Evolutionary conservation across 441 rosid genomes (phyloP).

Genomic region (Gossypium aridum): DNA sequence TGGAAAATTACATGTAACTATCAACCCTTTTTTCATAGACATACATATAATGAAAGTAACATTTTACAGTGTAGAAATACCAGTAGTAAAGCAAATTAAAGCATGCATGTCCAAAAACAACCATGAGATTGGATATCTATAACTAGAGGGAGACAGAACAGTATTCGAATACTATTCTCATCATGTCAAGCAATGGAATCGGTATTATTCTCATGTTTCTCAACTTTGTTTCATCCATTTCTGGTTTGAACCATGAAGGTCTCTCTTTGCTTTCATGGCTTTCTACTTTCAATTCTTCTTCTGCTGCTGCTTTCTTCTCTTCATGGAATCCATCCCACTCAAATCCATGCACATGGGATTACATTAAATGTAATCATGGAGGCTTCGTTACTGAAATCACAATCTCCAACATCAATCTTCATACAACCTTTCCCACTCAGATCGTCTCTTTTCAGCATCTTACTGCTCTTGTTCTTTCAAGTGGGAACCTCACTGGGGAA

Average conservation of each 20-base stretch:
- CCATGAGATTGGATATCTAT: conserved; percentile 15
- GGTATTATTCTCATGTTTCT: conserved; percentile 41
- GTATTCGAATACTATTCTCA: conserved; percentile 24
- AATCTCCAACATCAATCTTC: conserved; percentile 34
- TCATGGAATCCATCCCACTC: conserved; percentile 56
- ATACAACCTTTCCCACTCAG: conserved; percentile 46
- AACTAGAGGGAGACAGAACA: conserved; percentile 32
- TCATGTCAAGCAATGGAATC: conserved; percentile 48
- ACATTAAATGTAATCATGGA: conserved; percentile 33
- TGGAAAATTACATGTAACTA: conserved; percentile 12
- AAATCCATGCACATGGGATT: conserved; percentile 63
- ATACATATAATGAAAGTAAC: neutral
- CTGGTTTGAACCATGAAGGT: conserved; percentile 65
- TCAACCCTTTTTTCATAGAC: conserved; percentile 4
- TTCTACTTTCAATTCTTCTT: conserved; percentile 46
- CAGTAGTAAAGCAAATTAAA: neutral
- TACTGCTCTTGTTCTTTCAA: conserved; percentile 40
- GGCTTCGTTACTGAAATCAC: conserved; percentile 42
- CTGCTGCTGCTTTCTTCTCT: conserved; percentile 45
- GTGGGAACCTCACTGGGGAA: conserved; percentile 47
- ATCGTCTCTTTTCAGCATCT: conserved; percentile 39
- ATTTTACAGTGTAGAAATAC: neutral
- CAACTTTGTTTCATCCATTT: conserved; percentile 34
- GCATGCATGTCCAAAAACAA: neutral
- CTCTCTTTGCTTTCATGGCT: conserved; percentile 66